Base-by-base conservation (phyloP, 2,329 filamentous ascomycete genomes). In the Huntiella bhutanensis region DNA sequence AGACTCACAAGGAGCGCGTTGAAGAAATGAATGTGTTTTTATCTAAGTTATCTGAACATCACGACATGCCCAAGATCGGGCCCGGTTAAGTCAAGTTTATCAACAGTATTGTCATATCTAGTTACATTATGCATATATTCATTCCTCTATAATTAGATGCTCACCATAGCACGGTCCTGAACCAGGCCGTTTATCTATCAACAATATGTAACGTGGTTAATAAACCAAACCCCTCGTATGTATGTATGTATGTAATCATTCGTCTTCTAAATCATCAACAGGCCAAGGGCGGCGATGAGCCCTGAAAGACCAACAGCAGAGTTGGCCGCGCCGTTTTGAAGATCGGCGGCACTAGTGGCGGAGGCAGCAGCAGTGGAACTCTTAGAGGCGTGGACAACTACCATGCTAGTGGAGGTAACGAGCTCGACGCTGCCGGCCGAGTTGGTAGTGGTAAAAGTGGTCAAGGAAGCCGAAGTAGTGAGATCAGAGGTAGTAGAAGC, bases 1-100 rank as follows among this genome's bases (percentile, higher is more conserved):
- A 95, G 69, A 93, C 87, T 28, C 91, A 98, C 62, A 96, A 96
- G 60, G 83, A 98, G 66, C 77, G 85, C 8, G 88, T 98, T 38
- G 87, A 96, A 61, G 86, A 95, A 60, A 66, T 96, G 55, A 98
- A 98, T 60, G 84, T 82, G 52, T 95, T 96, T 60, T 66, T 98
- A 33, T 91, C 84, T 53, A 82, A 79, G 53, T 64, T 98, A 57
- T 94, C 84, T 63, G 91, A 98, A 64, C 91, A 98, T 64, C 88
- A 98, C 62, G 91, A 98, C 60, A 98, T 98, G 87, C 73, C 73
- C 55, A 76, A 75, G 64, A 77, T 77, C 48, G 73, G 73, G 8
- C 73, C 73, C 1, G 73, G 73, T 35, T 77, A 63, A 60, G 41
- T 28, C n/a, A 40, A 6, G 16, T 7, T 16, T 19, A 10, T 28